Evolutionary conservation across 2,329 filamentous ascomycete genomes (phyloP).

Genomic region (Fusarium fujikuroi): DNA sequence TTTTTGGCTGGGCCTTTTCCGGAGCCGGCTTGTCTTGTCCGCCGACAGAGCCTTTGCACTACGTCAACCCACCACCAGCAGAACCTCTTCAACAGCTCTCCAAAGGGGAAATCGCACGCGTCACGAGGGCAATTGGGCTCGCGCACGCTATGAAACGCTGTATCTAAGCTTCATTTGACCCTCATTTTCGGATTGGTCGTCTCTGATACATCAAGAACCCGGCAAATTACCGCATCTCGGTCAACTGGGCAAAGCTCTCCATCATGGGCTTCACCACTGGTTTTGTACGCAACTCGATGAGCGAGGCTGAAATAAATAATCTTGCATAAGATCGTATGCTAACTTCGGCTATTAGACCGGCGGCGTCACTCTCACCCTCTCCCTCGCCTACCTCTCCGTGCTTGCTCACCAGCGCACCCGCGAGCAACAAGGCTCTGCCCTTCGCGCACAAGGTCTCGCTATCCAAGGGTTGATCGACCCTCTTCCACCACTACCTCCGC

Average conservation of each 20-base stretch:
- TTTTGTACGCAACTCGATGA: slow-evolving; percentile 67
- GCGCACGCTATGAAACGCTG: slow-evolving; percentile 49
- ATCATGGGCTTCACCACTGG: slow-evolving; percentile 79
- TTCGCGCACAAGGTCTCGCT: slow-evolving; percentile 67
- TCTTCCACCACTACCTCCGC: slow-evolving; percentile 58
- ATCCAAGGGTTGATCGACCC: slow-evolving; percentile 65
- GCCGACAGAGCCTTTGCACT: slow-evolving; percentile 42
- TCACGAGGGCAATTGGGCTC: slow-evolving; percentile 43
- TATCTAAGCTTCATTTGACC: slow-evolving; percentile 37
- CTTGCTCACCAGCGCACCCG: slow-evolving; percentile 77
- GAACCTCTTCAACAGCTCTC: slow-evolving; percentile 37
- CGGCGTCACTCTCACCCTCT: slow-evolving; percentile 79
- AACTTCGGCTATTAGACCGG: slow-evolving; percentile 65
- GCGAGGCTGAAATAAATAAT: neutral
- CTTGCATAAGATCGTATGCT: neutral
- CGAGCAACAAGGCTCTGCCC: slow-evolving; percentile 64
- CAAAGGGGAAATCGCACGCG: slow-evolving; percentile 25
- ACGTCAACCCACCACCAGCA: slow-evolving; percentile 46
- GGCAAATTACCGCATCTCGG: slow-evolving; percentile 47
- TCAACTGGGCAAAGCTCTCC: slow-evolving; percentile 41
- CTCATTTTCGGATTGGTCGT: slow-evolving; percentile 33
- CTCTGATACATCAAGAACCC: slow-evolving; percentile 24
- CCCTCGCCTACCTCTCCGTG: slow-evolving; percentile 76
- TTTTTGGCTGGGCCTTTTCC: slow-evolving; percentile 48
- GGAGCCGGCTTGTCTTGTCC: slow-evolving; percentile 46